phyloP scores from a whole-genome alignment of 768 basidiomycete species.

The Clavaria fumosa region DNA sequence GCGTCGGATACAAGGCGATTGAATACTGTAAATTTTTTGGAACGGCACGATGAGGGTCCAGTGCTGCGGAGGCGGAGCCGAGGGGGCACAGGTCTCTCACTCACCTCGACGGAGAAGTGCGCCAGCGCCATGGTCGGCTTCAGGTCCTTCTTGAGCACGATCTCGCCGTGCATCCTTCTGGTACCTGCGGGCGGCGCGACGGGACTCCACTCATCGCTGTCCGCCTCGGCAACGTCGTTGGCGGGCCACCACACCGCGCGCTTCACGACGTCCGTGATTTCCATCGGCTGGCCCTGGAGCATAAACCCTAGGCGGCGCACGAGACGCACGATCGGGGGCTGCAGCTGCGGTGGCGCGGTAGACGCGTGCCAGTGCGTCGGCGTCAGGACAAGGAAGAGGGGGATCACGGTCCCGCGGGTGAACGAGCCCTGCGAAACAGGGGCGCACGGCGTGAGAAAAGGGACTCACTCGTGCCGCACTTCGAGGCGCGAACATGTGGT shows the following conservation, averaged over 20 bases:
- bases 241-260: slow-evolving; percentile 36
- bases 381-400: slow-evolving; percentile 19
- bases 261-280: slow-evolving; percentile 28
- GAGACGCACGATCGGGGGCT: slow-evolving; percentile 14
- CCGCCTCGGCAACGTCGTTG: no score
- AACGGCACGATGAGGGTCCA: no score
- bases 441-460: neutral
- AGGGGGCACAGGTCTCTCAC: no score
- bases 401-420: slow-evolving; percentile 26
- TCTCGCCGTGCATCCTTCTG: slow-evolving; percentile 37
- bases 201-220: no score
- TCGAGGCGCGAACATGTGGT: slow-evolving; percentile 31
- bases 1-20: slow-evolving; percentile 31
- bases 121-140: slow-evolving; percentile 34
- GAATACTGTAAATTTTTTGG: no score
- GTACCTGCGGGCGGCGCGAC: slow-evolving; percentile 15
- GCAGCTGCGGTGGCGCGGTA: slow-evolving; percentile 16
- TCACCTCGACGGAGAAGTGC: slow-evolving; percentile 35
- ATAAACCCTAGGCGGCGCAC: slow-evolving; percentile 15
- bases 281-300: slow-evolving; percentile 21
- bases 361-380: slow-evolving; percentile 18
- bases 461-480: no score
- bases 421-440: slow-evolving; percentile 17
- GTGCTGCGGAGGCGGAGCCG: no score
- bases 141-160: slow-evolving; percentile 34